Base-by-base conservation (phyloP, 129 eudicot species). In the Lactuca saligna region DNA sequence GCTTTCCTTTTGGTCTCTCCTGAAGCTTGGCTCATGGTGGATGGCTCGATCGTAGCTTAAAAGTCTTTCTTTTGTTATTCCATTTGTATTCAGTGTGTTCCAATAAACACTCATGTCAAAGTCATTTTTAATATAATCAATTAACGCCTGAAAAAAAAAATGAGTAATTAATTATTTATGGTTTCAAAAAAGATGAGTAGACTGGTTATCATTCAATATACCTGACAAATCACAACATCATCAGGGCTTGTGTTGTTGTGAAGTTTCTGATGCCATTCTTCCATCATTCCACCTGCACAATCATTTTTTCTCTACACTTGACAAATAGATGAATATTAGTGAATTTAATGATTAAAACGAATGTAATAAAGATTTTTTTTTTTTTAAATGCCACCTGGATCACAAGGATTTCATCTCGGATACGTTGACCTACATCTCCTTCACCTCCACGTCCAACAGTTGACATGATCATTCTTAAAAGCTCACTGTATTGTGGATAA, bases 211-310 rank as follows among this genome's bases (percentile, higher is more conserved):
- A 39, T 50, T 32, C 71, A 62, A 44, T 31, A 31, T 73, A 78
- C 86, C 82, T 82, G 80, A 49, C 86, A 82, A 65, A 82, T 82
- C 31, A 82, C 75, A 57, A 82, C 86, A 2, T 82, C 86, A 77
- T 82, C 86, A 68, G 86, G 86, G 82, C 86, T 82, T 60, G 82
- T 82, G 78, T 82, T 82, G 48, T 82, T 82, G 71, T 82, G 86
- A 62, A 82, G 57, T 60, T 82, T 82, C 65, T 82, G 86, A 78
- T 82, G 86, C 86, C 86, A 82, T 54, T 82, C 86, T 72, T 78
- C 82, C 86, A 82, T 82, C 86, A 82, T 82, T 61, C 86, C 86
- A 58, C 82, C 82, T 48, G 78, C 81, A 72, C 86, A 82, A 58
- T 82, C 63, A 64, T 82, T 77, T 60, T 82, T 82, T 73, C 82